Evolutionary conservation across 305 asterid genomes (phyloP).

Genomic region (Fraxinus albicans): DNA sequence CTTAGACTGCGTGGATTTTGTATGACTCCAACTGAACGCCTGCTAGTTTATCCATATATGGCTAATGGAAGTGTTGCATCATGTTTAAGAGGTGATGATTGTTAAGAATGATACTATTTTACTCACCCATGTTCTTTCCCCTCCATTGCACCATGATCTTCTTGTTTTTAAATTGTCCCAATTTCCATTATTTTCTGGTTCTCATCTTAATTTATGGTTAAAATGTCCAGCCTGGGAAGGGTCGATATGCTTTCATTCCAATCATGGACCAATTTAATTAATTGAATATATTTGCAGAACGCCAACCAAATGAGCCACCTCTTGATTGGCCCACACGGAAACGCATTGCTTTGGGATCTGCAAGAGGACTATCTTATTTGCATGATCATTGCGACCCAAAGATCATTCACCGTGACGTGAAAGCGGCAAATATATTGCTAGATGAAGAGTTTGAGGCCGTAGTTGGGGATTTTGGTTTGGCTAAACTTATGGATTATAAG

Average conservation of each 20-base stretch:
- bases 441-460: slow-evolving; percentile 68
- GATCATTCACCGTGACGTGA: slow-evolving; percentile 62
- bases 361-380: slow-evolving; percentile 56
- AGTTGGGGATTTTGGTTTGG: slow-evolving; percentile 66
- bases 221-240: neutral
- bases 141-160: neutral
- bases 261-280: neutral
- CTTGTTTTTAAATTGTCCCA: neutral
- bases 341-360: slow-evolving; percentile 55
- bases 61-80: slow-evolving; percentile 71
- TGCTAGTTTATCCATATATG: slow-evolving; percentile 63
- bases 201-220: neutral
- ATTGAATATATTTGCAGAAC: slow-evolving; percentile 33
- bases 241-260: neutral
- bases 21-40: slow-evolving; percentile 57
- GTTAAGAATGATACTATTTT: slow-evolving; percentile 7
- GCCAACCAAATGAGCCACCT: slow-evolving; percentile 54
- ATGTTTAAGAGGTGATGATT: slow-evolving; percentile 50
- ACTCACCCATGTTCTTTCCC: neutral
- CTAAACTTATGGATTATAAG: slow-evolving; percentile 60
- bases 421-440: slow-evolving; percentile 58
- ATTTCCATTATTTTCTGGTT: neutral
- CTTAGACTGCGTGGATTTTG: slow-evolving; percentile 59
- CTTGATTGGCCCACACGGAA: slow-evolving; percentile 59
- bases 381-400: slow-evolving; percentile 65